phyloP scores from a whole-genome alignment of 108 stramenopile genomes.

The Cyclotella cryptica region DNA sequence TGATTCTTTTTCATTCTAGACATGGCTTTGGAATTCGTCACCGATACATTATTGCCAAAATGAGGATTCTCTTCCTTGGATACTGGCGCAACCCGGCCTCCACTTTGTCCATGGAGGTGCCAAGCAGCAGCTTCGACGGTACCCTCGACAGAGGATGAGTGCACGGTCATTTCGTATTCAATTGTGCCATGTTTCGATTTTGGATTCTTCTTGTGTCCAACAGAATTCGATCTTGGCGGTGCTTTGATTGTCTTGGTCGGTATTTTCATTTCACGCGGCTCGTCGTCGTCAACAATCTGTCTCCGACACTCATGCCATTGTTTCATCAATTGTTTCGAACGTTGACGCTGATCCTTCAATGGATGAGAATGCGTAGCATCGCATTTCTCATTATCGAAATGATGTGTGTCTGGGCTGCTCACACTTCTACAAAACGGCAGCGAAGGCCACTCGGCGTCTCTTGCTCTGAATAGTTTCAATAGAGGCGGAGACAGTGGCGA shows the following conservation, averaged over 20 bases:
- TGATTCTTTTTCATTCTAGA: slow-evolving; percentile 13
- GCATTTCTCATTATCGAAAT: neutral
- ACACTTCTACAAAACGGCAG: no score
- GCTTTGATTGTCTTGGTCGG: neutral
- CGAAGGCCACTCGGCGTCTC: no score
- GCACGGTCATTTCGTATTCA: slow-evolving; percentile 31
- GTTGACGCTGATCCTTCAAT: neutral
- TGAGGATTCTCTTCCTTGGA: slow-evolving; percentile 3
- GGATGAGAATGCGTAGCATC: no score
- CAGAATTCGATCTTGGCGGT: neutral
- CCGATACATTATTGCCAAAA: slow-evolving; percentile 14
- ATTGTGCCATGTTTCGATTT: neutral
- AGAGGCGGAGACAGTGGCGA: no score
- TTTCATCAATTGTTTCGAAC: slow-evolving; percentile 6
- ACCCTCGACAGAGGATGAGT: slow-evolving; percentile 22
- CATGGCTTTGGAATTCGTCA: slow-evolving; percentile 30
- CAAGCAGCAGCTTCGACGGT: slow-evolving; percentile 31
- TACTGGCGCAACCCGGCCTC: slow-evolving; percentile 17
- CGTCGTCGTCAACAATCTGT: neutral
- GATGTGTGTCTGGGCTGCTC: no score
- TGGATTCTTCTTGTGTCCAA: neutral
- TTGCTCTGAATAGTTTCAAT: no score
- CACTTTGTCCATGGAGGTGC: slow-evolving; percentile 41
- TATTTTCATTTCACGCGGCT: neutral
- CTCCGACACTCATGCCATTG: neutral